Base-by-base conservation (phyloP, 257 asterid genomes). In the Fraxinus quadrangulata region DNA sequence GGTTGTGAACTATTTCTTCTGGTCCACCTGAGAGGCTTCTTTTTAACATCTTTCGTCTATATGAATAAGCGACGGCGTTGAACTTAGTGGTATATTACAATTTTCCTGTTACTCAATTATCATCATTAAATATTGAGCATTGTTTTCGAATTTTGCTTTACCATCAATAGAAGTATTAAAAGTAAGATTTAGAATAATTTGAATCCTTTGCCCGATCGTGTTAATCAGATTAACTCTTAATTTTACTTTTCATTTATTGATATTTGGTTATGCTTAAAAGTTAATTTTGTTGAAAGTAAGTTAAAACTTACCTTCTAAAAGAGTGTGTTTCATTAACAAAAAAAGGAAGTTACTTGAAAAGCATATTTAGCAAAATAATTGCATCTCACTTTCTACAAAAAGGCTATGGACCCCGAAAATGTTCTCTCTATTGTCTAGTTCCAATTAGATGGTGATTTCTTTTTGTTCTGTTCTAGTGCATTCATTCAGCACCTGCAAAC, bases 371-470 rank as follows among this genome's bases (percentile, higher is more conserved):
- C 4, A 69, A 1, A 19, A 61, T 28, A 23, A 30, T 26, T 40
- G 14, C 47, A 40, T 11, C 61, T 80, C 81, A 73, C 49, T 72
- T 81, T 84, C 82, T 72, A 34, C 11, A 39, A 80, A 85, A 85
- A 82, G 88, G 30, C 2, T 14, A 67, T 77, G 85, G 88, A 81
- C 70, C 71, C 82, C 36, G 69, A 26, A 45, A 47, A 14, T 24
- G 31, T 34, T 21, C 14, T 3, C 14, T 59, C 69, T n/a, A 80
- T 73, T 84, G 84, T 80, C 84, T 31, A 66, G 21, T 84, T 61
- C 82, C 24, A 77, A 47, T 79, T 42, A 28, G 82, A 82, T 19
- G 71, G 69, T 51, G 79, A 85, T 72, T 6, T 39, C 72, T 75
- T 26, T 77, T 80, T 74, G 83, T 79, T 73, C 34, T 30, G 8